Evolutionary conservation across 2,329 filamentous ascomycete genomes (phyloP), one percentile per base, ranked within the genome.

Genomic region (Raffaelea deltoideospora): DNA sequence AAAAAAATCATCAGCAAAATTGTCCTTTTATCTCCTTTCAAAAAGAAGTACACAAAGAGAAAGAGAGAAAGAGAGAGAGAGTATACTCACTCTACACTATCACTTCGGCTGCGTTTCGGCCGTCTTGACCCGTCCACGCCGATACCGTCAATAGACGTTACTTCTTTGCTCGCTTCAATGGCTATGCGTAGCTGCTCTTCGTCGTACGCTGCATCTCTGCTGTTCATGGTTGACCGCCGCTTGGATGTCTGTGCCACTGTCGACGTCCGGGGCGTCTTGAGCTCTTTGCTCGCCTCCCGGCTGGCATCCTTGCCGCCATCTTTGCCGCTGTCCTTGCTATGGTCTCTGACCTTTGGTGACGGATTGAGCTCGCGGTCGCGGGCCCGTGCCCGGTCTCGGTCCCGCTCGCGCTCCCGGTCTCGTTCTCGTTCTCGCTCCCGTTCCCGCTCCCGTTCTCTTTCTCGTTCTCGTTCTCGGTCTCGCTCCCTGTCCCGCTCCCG

Each of bases 221-320:
- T 98, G 53, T 96, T 94, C 85, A 96, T 95, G 7, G 90, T 98
- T 17, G 86, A 94, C 21, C 90, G 74, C 41, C 90, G 75, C 55
- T 95, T 96, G 27, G 79, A 76, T 36, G 72, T 69, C 37, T 74
- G 68, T 31, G 59, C 60, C 10, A 59, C 53, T 1, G 64, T 59
- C 10, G 63, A 64, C 37, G 63, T 63, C 33, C 65, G 72, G 45
- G 61, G 71, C 52, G 31, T 37, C 19, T 34, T 39, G 14, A 31
- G 18, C 5, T 45, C 41, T 11, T 37, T 39, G 31, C 26, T 24
- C 10, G 30, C 37, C 13, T 44, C 38, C 2, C 19, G 14, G 9
- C 31, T 27, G 8, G 3, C 21, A 5, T 44, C 40, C 17, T 37
- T 38, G 24, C 23, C 29, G 10, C 27, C 13, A 5, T 40, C 38